Conservation (phyloP, 73 alveolate genomes). For the Paramecium pentaurelia region DNA sequence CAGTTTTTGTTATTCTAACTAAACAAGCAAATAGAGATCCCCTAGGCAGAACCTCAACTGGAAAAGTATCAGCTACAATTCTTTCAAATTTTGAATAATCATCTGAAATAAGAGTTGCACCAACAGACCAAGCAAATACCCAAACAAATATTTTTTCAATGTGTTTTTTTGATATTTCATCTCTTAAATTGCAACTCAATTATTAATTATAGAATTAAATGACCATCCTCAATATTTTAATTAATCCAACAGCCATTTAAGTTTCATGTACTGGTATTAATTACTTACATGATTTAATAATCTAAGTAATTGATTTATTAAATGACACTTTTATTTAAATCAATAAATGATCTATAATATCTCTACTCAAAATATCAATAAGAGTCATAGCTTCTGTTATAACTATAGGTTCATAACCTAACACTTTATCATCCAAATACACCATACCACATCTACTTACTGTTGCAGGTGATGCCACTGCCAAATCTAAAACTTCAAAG, state of each 20-base stretch:
- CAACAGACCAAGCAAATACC: conserved; percentile 78
- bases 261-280: conserved; percentile 64
- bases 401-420: conserved; percentile 84
- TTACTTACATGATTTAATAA: not conserved
- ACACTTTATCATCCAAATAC: conserved; percentile 74
- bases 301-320: not conserved
- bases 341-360: not conserved
- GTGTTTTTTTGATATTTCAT: conserved; percentile 69
- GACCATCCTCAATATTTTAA: conserved; percentile 72
- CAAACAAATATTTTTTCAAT: conserved; percentile 70
- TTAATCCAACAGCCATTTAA: conserved; percentile 67
- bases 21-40: conserved; percentile 76
- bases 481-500: conserved; percentile 72
- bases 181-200: conserved; percentile 54
- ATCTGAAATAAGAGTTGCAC: conserved; percentile 66
- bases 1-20: not conserved
- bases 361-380: not conserved
- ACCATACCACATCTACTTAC: conserved; percentile 84
- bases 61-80: conserved; percentile 56
- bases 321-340: not conserved
- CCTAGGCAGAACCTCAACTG: conserved; percentile 64
- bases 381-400: not conserved
- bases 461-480: conserved; percentile 76
- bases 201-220: not conserved
- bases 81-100: conserved; percentile 70